Evolutionary conservation across 139 green algal genomes (phyloP).

Genomic region (Chlamydomonas schloesseri): DNA sequence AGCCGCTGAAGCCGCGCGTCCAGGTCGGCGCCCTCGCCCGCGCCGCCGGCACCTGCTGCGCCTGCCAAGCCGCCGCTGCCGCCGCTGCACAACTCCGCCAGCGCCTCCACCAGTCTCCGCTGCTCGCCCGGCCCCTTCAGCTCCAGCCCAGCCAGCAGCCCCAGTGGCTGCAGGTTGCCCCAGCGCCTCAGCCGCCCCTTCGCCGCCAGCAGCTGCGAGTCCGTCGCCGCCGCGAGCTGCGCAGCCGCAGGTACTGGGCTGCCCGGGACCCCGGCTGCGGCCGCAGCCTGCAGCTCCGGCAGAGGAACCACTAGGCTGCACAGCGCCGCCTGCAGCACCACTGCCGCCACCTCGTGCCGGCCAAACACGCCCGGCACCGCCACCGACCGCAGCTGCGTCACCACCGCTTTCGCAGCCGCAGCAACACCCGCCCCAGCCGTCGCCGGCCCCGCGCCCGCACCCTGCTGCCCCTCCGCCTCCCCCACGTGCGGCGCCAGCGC

Average conservation of each 20-base stretch:
- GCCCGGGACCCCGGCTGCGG: not conserved
- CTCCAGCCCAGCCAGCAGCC: conserved; percentile 19
- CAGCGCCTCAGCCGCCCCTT: conserved; percentile 25
- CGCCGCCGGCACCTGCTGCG: not conserved
- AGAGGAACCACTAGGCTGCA: not conserved
- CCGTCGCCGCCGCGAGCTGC: not conserved
- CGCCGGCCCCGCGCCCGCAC: not conserved
- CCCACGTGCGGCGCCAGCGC: conserved; percentile 26
- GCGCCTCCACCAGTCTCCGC: conserved; percentile 14
- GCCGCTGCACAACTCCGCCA: conserved; percentile 13
- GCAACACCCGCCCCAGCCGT: not conserved
- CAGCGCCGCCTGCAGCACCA: conserved; percentile 9
- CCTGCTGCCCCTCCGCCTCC: not conserved
- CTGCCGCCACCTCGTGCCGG: not conserved
- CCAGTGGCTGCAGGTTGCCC: conserved; percentile 29
- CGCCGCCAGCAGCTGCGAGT: conserved; percentile 9
- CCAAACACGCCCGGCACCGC: not conserved
- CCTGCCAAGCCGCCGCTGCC: not conserved
- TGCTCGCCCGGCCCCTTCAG: conserved; percentile 21
- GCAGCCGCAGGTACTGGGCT: not conserved
- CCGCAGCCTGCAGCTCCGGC: not conserved
- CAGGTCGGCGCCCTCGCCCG: not conserved
- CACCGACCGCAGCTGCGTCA: not conserved
- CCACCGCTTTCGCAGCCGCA: not conserved
- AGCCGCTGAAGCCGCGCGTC: conserved; percentile 12